Evolutionary conservation across 2,329 filamentous ascomycete genomes (phyloP), one percentile per base, ranked within the genome.

Genomic region (Botryotinia convoluta): DNA sequence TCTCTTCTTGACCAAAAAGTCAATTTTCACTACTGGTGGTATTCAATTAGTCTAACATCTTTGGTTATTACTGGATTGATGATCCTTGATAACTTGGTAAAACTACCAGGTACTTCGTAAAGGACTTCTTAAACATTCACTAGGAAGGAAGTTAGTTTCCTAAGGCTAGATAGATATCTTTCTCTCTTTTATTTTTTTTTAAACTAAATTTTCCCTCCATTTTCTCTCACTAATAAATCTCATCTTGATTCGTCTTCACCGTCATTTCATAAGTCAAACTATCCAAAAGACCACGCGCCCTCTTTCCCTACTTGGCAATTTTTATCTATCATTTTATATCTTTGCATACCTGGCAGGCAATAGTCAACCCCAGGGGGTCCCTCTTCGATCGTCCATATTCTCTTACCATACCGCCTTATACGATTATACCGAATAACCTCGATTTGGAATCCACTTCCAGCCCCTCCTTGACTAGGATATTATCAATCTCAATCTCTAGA

Each of bases 381-480:
- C 12, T 45, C 57, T 45, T 60, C 37, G 51, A 69, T 61, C n/a
- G 39, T 44, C 48, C 18, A 32, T 35, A 70, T 45, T 29, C 29
- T 61, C 29, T 42, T 35, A 22, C 20, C n/a, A 70, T 61, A 63
- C 69, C 69, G 68, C 68, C 68, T 70, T n/a, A 51, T 20, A 57
- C 51, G 51, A 26, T 65, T 48, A 26, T 57, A 57, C 64, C 48
- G 26, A 68, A 42, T 22, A 44, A 42, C 48, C 26, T 69, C 37
- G 51, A 51, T 65, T 45, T 9, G 39, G 45, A 65, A 67, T 64
- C 69, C 69, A 72, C 60, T 65, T 72, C 69, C 60, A 44, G 69
- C 69, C 69, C 69, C 45, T 65, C 60, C 35, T 37, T 57, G 59
- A 65, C 69, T 54, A 64, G 69, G 60, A 71, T 71, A n/a, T 71